Evolutionary conservation across 2,329 filamentous ascomycete genomes (phyloP).

Genomic region (Fusarium transvaalense): DNA sequence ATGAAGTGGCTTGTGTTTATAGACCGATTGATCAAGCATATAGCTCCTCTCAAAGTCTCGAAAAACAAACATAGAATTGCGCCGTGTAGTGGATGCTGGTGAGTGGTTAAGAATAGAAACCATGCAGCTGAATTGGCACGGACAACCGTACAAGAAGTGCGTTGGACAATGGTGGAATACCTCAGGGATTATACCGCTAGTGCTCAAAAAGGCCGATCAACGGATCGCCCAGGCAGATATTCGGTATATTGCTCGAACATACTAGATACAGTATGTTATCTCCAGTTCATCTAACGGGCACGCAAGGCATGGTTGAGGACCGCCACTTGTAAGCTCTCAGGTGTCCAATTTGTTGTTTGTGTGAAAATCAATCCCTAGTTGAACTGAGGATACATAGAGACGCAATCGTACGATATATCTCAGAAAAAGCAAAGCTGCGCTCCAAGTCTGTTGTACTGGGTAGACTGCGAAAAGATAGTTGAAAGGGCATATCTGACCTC

Average conservation of each 20-base stretch:
- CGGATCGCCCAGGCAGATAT: constrained; percentile 8
- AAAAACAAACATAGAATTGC: constrained; percentile 21
- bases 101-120: constrained; percentile 26
- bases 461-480: constrained; percentile 13
- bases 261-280: constrained; percentile 21
- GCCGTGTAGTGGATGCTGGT: constrained; percentile 18
- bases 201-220: constrained; percentile 23
- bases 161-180: constrained; percentile 18
- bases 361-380: constrained; percentile 13
- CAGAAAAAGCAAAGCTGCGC: constrained; percentile 39
- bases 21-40: constrained; percentile 17
- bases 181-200: constrained; percentile 21
- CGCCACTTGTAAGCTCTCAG: constrained; percentile 22
- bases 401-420: constrained; percentile 41
- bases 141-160: constrained; percentile 10
- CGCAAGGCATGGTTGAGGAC: constrained; percentile 16
- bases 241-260: constrained; percentile 15
- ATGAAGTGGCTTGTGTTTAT: constrained; percentile 26
- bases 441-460: constrained; percentile 14
- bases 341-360: constrained; percentile 28
- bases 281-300: constrained; percentile 1
- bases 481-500: constrained; percentile 37
- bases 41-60: constrained; percentile 4
- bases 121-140: constrained; percentile 15
- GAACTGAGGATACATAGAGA: constrained; percentile 7